These are phyloP conservation scores for Fraxinus nigra DNA, from an alignment of 305 asterid genomes.

Conservation along the genomic window DNA sequence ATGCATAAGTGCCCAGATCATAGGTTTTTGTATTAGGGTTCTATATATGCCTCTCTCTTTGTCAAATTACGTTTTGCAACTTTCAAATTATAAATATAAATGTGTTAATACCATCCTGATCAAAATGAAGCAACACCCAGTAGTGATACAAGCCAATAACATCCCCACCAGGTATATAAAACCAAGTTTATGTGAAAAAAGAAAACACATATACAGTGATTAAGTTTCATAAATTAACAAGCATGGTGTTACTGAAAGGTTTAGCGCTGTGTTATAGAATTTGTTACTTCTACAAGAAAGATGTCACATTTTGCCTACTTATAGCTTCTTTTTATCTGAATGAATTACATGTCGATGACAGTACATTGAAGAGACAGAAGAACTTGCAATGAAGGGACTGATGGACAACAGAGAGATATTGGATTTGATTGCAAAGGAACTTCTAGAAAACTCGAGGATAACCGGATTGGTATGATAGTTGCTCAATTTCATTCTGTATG, in stretches of 20 bases:
- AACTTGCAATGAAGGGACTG: conserved; percentile 90
- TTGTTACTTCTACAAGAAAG: background rate
- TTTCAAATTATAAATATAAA: background rate
- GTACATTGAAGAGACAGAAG: conserved; percentile 96
- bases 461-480: conserved; percentile 74
- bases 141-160: background rate
- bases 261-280: background rate
- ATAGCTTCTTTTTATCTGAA: conserved; percentile 4
- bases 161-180: conserved; percentile 2
- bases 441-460: conserved; percentile 68
- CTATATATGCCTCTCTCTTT: conserved; percentile 2
- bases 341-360: conserved; percentile 33
- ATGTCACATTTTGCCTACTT: conserved; percentile 10
- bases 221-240: conserved; percentile 1
- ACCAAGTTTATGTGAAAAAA: background rate
- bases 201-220: background rate
- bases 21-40: background rate
- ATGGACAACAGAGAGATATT: conserved; percentile 71
- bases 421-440: conserved; percentile 64
- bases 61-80: conserved; percentile 4
- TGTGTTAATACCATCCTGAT: background rate
- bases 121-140: conserved; percentile 1
- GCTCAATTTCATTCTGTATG: conserved; percentile 11
- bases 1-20: background rate
- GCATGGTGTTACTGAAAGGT: conserved; percentile 1